Conservation (phyloP, 1,139 yeast genomes). For the Pichia sp. region DNA sequence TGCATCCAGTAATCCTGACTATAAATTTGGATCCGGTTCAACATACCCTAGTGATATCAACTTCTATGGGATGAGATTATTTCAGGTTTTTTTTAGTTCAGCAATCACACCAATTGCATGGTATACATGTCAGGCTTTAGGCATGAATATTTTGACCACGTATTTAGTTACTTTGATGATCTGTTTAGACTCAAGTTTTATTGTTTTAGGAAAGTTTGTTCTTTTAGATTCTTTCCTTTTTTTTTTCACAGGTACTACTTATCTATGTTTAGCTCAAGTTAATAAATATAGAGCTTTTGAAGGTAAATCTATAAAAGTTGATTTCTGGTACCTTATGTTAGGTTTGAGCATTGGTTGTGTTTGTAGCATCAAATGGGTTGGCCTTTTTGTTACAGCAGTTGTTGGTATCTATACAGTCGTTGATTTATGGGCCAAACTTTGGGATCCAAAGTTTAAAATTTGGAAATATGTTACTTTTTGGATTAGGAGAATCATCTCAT, state of each 20-base stretch:
- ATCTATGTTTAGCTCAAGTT: slow-evolving; percentile 50
- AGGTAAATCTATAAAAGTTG: slow-evolving; percentile 39
- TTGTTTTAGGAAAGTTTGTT: slow-evolving; percentile 64
- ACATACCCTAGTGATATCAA: slow-evolving; percentile 50
- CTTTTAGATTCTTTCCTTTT: slow-evolving; percentile 66
- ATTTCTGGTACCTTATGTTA: slow-evolving; percentile 54
- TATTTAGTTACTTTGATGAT: slow-evolving; percentile 56
- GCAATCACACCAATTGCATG: slow-evolving; percentile 61
- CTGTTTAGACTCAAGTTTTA: slow-evolving; percentile 56
- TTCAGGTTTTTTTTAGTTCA: slow-evolving; percentile 60
- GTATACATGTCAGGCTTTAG: slow-evolving; percentile 47
- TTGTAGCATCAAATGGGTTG: slow-evolving; percentile 94
- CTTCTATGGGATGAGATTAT: slow-evolving; percentile 54
- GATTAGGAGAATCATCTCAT: slow-evolving; percentile 55
- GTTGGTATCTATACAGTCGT: slow-evolving; percentile 80
- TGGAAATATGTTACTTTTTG: slow-evolving; percentile 37
- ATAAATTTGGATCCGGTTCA: slow-evolving; percentile 58
- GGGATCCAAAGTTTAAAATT: slow-evolving; percentile 35
- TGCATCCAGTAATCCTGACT: slow-evolving; percentile 37
- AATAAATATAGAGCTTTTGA: slow-evolving; percentile 41
- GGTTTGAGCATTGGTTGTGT: slow-evolving; percentile 90
- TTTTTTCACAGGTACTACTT: slow-evolving; percentile 62
- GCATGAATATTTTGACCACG: slow-evolving; percentile 39
- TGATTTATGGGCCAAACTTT: slow-evolving; percentile 63
- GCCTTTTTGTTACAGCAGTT: slow-evolving; percentile 73